Base-by-base conservation (phyloP, 441 rosid genomes). In the Syzygium syzygioides region DNA sequence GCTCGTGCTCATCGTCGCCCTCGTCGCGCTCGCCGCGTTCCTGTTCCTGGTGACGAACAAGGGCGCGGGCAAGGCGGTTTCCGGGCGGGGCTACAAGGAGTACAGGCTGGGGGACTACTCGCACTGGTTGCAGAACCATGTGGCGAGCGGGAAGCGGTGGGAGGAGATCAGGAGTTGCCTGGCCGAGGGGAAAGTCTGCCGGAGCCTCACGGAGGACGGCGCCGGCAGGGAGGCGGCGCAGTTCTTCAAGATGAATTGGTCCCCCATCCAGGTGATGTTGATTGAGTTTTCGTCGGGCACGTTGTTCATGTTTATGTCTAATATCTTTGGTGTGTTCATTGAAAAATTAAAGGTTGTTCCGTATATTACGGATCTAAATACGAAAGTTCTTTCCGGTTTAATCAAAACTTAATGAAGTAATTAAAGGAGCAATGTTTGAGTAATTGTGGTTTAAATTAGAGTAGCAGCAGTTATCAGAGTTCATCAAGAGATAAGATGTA, bases 141-240 rank as follows among this genome's bases (percentile, higher is more conserved):
- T 96, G 55, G 94, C 91, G 2, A 86, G 87, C 52, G 94, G 92
- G 13, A 87, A 93, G 90, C 92, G 93, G 14, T 95, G 98, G 98
- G 86, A 90, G 37, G 87, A 89, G 87, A 90, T 95, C 62, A 90
- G 60, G 86, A 89, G 89, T 55, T 96, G 98, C 90, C 87, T 96
- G 94, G 64, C 92, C 37, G 94, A 91, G 64, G 91, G 93, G 30
- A 30, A 83, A 7, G 86, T 93, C 59, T 95, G 97, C 85, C 54
- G 89, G 34, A 90, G 87, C 30, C 85, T 93, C 48, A 54, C 66
- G 20, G 59, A 7, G 19, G 62, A 84, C 20, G 48, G 59, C 14
- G 64, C 76, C 34, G 50, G 45, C 48, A 30, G n/a, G 37, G 68
- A 62, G 10, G 86, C 66, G 6, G 86, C 59, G 18, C 52, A 87